phyloP scores from a whole-genome alignment of 331 rosid genomes.

The Pyracantha coccinea region DNA sequence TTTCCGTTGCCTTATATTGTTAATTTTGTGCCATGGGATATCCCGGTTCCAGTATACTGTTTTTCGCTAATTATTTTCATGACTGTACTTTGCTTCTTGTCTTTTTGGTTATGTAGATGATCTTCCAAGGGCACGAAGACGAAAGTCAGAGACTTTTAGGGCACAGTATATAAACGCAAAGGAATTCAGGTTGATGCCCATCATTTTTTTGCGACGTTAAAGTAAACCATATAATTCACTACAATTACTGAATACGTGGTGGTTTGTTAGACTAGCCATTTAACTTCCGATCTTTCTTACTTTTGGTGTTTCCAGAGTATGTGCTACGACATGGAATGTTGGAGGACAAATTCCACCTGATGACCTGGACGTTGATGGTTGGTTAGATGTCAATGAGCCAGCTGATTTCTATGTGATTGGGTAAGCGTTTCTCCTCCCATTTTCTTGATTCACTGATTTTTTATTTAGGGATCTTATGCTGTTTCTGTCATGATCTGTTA shows the following conservation, averaged over 20 bases:
- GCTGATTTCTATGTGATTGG: slow-evolving; percentile 95
- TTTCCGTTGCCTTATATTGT: too few relatives aligned
- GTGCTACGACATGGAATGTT: slow-evolving; percentile 89
- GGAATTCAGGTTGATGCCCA: slow-evolving; percentile 60
- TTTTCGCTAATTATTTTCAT: background rate
- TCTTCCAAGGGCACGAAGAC: slow-evolving; percentile 72
- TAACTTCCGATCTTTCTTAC: slow-evolving; percentile 16
- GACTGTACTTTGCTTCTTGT: background rate
- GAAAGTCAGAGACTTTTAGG: slow-evolving; percentile 79
- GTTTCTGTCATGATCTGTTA: background rate
- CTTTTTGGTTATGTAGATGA: slow-evolving; percentile 26
- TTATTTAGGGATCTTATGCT: slow-evolving; percentile 2
- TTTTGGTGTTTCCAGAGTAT: slow-evolving; percentile 42
- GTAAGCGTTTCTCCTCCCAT: slow-evolving; percentile 24
- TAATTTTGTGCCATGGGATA: background rate
- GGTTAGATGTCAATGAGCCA: slow-evolving; percentile 67
- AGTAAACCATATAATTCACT: slow-evolving; percentile 3
- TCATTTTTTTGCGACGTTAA: slow-evolving; percentile 5
- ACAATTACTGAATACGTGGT: slow-evolving; percentile 2
- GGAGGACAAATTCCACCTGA: slow-evolving; percentile 89
- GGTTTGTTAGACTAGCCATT: slow-evolving; percentile 7
- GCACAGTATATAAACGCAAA: slow-evolving; percentile 63
- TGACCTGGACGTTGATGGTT: slow-evolving; percentile 81
- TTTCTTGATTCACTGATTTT: background rate
- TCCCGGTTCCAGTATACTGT: background rate